phyloP scores from a whole-genome alignment of 352 stramenopile species.

The Pythium periplocum region DNA sequence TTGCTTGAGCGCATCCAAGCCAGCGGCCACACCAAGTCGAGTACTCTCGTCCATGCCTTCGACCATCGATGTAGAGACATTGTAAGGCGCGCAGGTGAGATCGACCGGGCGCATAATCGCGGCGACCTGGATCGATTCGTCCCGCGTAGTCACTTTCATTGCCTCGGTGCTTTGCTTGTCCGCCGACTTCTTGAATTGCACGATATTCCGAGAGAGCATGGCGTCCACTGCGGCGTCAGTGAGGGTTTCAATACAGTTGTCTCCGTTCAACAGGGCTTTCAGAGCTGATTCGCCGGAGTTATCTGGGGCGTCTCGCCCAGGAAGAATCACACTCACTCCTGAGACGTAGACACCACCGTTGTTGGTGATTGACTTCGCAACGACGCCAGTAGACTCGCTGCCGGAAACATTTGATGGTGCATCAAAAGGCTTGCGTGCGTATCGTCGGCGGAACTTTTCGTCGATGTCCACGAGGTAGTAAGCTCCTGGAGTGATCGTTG shows the following conservation, averaged over 20 bases:
- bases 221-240: conserved; percentile 54
- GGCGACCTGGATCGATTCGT: conserved; percentile 88
- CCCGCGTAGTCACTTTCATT: conserved; percentile 30
- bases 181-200: conserved; percentile 71
- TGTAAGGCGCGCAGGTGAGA: conserved; percentile 62
- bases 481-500: conserved; percentile 65
- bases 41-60: conserved; percentile 94
- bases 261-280: conserved; percentile 82
- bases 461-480: conserved; percentile 94
- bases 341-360: conserved; percentile 77
- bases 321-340: conserved; percentile 88
- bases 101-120: conserved; percentile 79
- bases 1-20: conserved; percentile 92
- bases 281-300: conserved; percentile 63
- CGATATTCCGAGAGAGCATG: conserved; percentile 93
- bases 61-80: conserved; percentile 83
- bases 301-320: conserved; percentile 45
- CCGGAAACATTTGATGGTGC: conserved; percentile 6
- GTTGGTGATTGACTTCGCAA: not conserved
- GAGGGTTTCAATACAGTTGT: conserved; percentile 88
- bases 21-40: conserved; percentile 92
- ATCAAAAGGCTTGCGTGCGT: conserved; percentile 44
- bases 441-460: conserved; percentile 82
- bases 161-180: conserved; percentile 34
- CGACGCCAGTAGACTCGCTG: conserved; percentile 3